Conservation (phyloP, 176 grass and related monocot species). For the Miscanthus lutarioriparius region DNA sequence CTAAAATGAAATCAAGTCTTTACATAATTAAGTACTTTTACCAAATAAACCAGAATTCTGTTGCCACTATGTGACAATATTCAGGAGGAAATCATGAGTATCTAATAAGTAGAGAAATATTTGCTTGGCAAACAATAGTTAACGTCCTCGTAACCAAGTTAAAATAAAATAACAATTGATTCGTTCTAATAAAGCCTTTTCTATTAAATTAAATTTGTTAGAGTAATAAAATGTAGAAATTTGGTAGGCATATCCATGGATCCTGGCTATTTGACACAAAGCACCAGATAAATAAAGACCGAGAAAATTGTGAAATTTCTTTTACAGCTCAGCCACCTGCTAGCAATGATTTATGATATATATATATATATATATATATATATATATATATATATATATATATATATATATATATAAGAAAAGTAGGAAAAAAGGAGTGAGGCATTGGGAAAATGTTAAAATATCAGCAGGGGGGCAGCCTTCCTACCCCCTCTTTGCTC, state of each 20-base stretch:
- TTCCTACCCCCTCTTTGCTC: conserved; percentile 20
- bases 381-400: too few relatives aligned
- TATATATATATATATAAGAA: neutral
- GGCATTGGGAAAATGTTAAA: neutral
- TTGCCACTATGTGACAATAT: neutral
- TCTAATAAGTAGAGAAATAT: neutral
- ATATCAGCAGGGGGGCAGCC: neutral
- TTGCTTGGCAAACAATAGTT: neutral
- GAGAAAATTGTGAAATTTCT: conserved; percentile 41
- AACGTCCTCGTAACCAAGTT: neutral
- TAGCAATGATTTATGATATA: neutral
- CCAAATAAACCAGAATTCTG: neutral
- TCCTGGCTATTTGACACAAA: conserved; percentile 5
- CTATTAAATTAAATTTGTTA: neutral
- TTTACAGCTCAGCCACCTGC: neutral
- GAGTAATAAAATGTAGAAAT: too few relatives aligned
- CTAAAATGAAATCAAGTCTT: neutral
- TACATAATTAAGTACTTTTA: neutral
- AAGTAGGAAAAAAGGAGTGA: neutral
- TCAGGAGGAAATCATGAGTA: neutral
- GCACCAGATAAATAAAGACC: neutral
- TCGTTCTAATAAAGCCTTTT: neutral
- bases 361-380: too few relatives aligned
- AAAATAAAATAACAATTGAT: neutral
- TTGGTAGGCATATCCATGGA: too few relatives aligned